A percentile compares a stretch with the other conserved stretches of the same genome.
phyloP scores from a whole-genome alignment of 1,139 yeast species.

The Pichia sp. region DNA sequence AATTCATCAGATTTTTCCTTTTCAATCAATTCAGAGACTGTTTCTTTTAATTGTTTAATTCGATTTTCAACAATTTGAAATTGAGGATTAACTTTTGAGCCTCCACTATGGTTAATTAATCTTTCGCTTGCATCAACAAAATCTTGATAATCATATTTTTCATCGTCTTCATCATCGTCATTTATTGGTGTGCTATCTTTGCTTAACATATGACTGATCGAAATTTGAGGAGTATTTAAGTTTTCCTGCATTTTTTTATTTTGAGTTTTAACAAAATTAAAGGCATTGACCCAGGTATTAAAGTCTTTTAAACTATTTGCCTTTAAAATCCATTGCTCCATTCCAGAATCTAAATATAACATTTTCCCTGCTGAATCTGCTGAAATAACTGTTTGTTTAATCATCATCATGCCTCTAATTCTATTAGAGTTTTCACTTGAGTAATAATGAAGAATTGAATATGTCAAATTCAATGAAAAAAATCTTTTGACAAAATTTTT shows the following conservation, averaged over 20 bases:
- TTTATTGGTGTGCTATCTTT: not conserved
- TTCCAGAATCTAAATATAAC: conserved; percentile 85
- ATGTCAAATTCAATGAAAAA: conserved; percentile 73
- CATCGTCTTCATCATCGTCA: not conserved
- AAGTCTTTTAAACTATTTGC: conserved; percentile 63
- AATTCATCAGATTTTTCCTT: not conserved
- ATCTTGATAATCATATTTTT: not conserved
- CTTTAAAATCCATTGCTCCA: conserved; percentile 89
- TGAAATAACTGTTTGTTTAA: conserved; percentile 70
- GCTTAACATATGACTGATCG: not conserved
- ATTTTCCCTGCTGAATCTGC: conserved; percentile 66
- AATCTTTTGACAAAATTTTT: conserved; percentile 86
- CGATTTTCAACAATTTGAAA: conserved; percentile 16
- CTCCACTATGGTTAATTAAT: not conserved
- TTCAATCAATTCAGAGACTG: conserved; percentile 6
- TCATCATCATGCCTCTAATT: conserved; percentile 88
- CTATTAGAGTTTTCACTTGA: conserved; percentile 61
- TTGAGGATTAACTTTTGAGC: conserved; percentile 13
- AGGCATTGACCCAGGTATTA: conserved; percentile 76
- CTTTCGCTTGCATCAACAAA: not conserved
- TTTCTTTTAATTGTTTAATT: conserved; percentile 16
- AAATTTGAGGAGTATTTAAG: not conserved
- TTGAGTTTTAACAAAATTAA: conserved; percentile 40
- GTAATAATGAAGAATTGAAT: conserved; percentile 79
- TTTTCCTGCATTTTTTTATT: conserved; percentile 16